These are phyloP conservation scores for Torrubiella hemipterigena DNA, from an alignment of 2,329 filamentous ascomycete genomes.

Conservation along the genomic window DNA sequence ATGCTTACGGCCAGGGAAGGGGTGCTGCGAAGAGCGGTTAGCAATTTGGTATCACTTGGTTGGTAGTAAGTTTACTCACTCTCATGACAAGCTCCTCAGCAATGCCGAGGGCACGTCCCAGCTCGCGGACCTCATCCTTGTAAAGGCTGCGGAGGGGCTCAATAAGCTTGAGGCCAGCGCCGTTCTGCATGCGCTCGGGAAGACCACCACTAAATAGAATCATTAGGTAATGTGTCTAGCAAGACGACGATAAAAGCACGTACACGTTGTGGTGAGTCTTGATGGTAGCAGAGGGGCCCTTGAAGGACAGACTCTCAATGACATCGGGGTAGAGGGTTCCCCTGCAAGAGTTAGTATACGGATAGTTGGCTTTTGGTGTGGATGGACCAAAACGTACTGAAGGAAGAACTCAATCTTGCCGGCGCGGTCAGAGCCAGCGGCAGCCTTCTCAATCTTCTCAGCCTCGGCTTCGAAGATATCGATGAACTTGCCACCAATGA, in stretches of 20 bases:
- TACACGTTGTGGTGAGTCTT: constrained; percentile 26
- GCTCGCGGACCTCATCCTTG: constrained; percentile 57
- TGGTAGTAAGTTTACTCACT: no score
- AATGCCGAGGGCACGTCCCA: constrained; percentile 19
- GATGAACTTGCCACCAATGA: constrained; percentile 62
- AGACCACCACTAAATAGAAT: constrained; percentile 52
- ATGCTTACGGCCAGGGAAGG: constrained; percentile 12
- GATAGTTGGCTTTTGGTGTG: no score
- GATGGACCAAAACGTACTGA: no score
- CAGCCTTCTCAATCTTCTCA: constrained; percentile 53
- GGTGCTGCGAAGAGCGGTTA: constrained; percentile 9
- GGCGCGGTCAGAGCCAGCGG: constrained; percentile 52
- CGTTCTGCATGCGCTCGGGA: constrained; percentile 40
- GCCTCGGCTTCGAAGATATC: constrained; percentile 72
- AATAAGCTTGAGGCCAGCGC: constrained; percentile 48
- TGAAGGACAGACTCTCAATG: constrained; percentile 37
- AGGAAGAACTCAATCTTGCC: constrained; percentile 77
- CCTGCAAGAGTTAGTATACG: constrained; percentile 6
- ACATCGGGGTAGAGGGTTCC: constrained; percentile 12
- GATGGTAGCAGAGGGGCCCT: constrained; percentile 37
- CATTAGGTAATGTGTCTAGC: neutral
- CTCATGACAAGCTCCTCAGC: constrained; percentile 18
- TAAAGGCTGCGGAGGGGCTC: constrained; percentile 72
- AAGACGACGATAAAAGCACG: neutral
- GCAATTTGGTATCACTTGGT: neutral